phyloP scores from a whole-genome alignment of 2,329 filamentous ascomycete species.

The Penicillium brevicompactum region DNA sequence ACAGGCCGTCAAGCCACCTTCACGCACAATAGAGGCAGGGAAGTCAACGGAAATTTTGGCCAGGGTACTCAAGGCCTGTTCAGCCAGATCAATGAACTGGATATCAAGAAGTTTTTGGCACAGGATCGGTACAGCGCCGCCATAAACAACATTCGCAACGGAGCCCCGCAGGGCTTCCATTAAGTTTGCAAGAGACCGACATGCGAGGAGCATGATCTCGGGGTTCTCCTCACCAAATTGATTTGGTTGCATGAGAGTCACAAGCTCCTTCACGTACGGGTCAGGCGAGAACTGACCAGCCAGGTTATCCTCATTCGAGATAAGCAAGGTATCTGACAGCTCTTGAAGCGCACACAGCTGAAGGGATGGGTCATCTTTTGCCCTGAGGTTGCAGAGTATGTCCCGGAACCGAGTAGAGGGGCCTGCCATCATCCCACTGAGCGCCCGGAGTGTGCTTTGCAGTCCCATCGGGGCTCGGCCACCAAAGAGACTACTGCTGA shows the following conservation, averaged over 20 bases:
- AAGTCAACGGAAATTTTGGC: slow-evolving; percentile 98
- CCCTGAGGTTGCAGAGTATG: slow-evolving; percentile 72
- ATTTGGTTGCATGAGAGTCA: slow-evolving; percentile 86
- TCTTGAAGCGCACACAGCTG: slow-evolving; percentile 93
- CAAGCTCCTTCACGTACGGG: slow-evolving; percentile 91
- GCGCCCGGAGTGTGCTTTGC: slow-evolving; percentile 77
- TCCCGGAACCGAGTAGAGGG: slow-evolving; percentile 78
- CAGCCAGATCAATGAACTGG: slow-evolving; percentile 93
- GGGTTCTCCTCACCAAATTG: slow-evolving; percentile 88
- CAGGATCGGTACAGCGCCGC: slow-evolving; percentile 90
- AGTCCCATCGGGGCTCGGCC: slow-evolving; percentile 65
- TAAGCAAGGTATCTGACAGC: slow-evolving; percentile 85
- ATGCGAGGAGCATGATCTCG: slow-evolving; percentile 95
- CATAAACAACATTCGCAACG: slow-evolving; percentile 94
- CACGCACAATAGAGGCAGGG: slow-evolving; percentile 89
- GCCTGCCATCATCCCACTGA: slow-evolving; percentile 90
- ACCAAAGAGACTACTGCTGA: slow-evolving; percentile 66
- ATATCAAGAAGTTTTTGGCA: slow-evolving; percentile 96
- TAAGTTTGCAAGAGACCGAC: slow-evolving; percentile 90
- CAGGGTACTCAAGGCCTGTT: slow-evolving; percentile 93
- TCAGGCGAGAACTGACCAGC: slow-evolving; percentile 94
- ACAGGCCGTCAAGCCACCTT: slow-evolving; percentile 94
- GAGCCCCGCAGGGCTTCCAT: slow-evolving; percentile 96
- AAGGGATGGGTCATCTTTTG: slow-evolving; percentile 81
- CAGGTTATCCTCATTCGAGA: slow-evolving; percentile 95